These are phyloP conservation scores for Fragilaria crotonensis DNA, from an alignment of 108 stramenopile genomes.

Conservation along the genomic window DNA sequence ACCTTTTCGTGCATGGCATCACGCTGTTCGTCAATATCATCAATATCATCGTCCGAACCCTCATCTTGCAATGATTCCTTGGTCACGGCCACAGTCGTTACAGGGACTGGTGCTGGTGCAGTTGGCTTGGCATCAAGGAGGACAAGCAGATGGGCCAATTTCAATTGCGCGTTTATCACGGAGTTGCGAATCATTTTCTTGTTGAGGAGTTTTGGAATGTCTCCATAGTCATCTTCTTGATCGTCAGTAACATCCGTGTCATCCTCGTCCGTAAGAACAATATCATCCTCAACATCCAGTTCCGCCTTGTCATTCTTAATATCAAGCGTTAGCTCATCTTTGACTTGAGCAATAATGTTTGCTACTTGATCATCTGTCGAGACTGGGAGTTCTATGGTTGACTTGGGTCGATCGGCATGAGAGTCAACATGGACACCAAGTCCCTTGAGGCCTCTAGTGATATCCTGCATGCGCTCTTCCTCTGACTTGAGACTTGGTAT, in stretches of 20 bases:
- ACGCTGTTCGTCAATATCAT: background rate
- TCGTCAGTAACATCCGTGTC: background rate
- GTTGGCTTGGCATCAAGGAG: constrained; percentile 1
- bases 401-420: constrained; percentile 11
- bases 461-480: constrained; percentile 29
- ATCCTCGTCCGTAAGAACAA: background rate
- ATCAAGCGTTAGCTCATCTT: constrained; percentile 26
- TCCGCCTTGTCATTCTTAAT: constrained; percentile 1
- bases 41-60: too few relatives aligned
- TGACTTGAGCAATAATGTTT: constrained; percentile 40
- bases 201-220: background rate
- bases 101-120: too few relatives aligned
- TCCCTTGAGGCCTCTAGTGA: constrained; percentile 28
- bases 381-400: constrained; percentile 19
- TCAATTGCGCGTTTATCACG: constrained; percentile 19
- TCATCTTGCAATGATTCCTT: too few relatives aligned
- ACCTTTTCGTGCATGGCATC: background rate
- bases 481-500: constrained; percentile 21
- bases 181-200: constrained; percentile 5
- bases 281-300: background rate
- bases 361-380: constrained; percentile 34
- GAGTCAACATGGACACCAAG: constrained; percentile 10
- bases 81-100: too few relatives aligned
- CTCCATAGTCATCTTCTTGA: background rate
- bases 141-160: constrained; percentile 25